Evolutionary conservation across 106 monocot genomes (phyloP).

Genomic region (Chionographis japonica): DNA sequence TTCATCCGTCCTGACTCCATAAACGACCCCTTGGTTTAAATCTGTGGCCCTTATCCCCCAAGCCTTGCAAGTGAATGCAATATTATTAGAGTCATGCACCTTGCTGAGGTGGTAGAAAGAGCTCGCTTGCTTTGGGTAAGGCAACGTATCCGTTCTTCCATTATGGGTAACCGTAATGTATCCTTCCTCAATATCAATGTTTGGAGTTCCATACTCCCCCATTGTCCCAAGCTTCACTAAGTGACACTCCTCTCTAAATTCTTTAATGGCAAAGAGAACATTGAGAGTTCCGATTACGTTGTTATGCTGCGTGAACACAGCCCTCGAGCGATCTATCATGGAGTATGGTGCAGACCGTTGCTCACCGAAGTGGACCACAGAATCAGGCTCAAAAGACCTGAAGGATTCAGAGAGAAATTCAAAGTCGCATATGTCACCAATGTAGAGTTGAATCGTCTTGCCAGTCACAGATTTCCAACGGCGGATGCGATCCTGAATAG

Average conservation of each 20-base stretch:
- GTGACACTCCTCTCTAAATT: constrained; percentile 79
- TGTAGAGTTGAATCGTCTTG: constrained; percentile 65
- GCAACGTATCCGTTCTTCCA: constrained; percentile 96
- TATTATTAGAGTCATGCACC: constrained; percentile 93
- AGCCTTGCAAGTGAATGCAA: constrained; percentile 92
- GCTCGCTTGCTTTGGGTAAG: constrained; percentile 96
- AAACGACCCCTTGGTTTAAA: constrained; percentile 94
- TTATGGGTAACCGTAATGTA: constrained; percentile 95
- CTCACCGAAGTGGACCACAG: constrained; percentile 96
- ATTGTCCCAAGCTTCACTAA: constrained; percentile 97
- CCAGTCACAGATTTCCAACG: constrained; percentile 81
- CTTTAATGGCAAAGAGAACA: constrained; percentile 95
- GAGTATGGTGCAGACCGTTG: constrained; percentile 98
- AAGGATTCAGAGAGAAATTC: constrained; percentile 88
- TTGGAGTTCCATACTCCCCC: constrained; percentile 99
- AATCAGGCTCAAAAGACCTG: constrained; percentile 79
- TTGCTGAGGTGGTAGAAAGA: constrained; percentile 98
- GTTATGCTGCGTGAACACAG: constrained; percentile 93
- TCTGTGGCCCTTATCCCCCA: constrained; percentile 96
- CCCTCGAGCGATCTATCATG: constrained; percentile 93
- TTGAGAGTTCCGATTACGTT: constrained; percentile 96
- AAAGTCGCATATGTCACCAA: constrained; percentile 96
- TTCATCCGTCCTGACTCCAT: constrained; percentile 88
- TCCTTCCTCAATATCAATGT: constrained; percentile 97
- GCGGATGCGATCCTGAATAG: constrained; percentile 76